Evolutionary conservation across 2,329 filamentous ascomycete species (phyloP).

Genomic region (Parascedosporium putredinis): DNA sequence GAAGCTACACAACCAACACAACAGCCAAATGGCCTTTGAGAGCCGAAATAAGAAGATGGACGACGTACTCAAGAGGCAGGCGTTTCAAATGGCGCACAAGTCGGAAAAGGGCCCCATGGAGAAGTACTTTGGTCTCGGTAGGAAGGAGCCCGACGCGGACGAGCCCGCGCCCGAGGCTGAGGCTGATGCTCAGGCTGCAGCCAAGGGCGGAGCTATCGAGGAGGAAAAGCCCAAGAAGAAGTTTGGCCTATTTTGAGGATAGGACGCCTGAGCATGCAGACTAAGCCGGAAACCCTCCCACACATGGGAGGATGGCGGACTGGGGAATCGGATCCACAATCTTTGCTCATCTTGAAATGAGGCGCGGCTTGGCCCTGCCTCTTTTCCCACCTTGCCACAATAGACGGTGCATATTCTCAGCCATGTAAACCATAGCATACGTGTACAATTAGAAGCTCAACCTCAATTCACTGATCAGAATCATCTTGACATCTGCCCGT

Average conservation of each 20-base stretch:
- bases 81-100: conserved; percentile 80
- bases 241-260: conserved; percentile 64
- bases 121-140: conserved; percentile 28
- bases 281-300: too few relatives aligned
- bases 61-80: conserved; percentile 76
- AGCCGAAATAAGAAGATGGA: conserved; percentile 64
- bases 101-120: conserved; percentile 53
- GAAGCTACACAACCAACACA: conserved; percentile 64
- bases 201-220: conserved; percentile 18
- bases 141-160: conserved; percentile 23
- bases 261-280: neutral
- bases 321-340: too few relatives aligned
- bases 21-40: conserved; percentile 57
- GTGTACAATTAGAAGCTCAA: too few relatives aligned
- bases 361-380: too few relatives aligned
- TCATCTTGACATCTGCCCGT: too few relatives aligned
- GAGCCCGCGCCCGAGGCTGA: conserved; percentile 20
- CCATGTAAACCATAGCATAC: too few relatives aligned
- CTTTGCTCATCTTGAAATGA: too few relatives aligned
- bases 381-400: too few relatives aligned
- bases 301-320: too few relatives aligned
- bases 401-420: too few relatives aligned
- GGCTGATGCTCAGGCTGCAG: too few relatives aligned
- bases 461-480: too few relatives aligned
- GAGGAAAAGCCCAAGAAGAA: conserved; percentile 55